A percentile compares a stretch with the other conserved stretches of the same genome.
Evolutionary conservation across 2,329 filamentous ascomycete genomes (phyloP).

Genomic region (Botrytis porri): DNA sequence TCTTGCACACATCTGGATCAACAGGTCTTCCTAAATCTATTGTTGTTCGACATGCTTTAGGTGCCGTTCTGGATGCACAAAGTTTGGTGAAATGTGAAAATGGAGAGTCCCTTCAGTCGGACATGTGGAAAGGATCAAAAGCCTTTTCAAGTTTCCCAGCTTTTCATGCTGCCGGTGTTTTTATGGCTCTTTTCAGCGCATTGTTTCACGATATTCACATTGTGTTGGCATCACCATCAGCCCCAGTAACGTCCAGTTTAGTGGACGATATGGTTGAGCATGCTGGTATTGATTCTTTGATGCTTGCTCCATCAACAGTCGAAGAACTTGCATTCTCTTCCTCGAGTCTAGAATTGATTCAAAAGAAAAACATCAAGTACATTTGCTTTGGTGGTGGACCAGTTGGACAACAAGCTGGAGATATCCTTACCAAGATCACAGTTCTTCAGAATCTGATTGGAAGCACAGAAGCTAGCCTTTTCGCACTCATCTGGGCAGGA

Average conservation of each 20-base stretch:
- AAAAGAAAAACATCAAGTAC: constrained; percentile 10
- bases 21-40: constrained; percentile 26
- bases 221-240: constrained; percentile 13
- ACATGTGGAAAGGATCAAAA: background rate
- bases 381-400: constrained; percentile 13
- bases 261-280: constrained; percentile 15
- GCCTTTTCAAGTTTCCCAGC: constrained; percentile 8
- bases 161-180: constrained; percentile 13
- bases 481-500: background rate
- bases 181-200: background rate
- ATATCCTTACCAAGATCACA: constrained; percentile 10
- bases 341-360: constrained; percentile 3
- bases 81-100: background rate
- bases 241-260: constrained; percentile 9
- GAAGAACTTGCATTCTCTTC: constrained; percentile 13
- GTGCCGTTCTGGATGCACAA: background rate
- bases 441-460: constrained; percentile 13
- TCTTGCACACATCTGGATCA: constrained; percentile 26
- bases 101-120: background rate
- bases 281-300: background rate
- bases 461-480: constrained; percentile 11
- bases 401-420: constrained; percentile 13
- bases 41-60: constrained; percentile 12
- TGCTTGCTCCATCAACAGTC: constrained; percentile 18
- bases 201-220: background rate